phyloP scores from a whole-genome alignment of 139 green algal species.

The Chlamydomonas asymmetrica region DNA sequence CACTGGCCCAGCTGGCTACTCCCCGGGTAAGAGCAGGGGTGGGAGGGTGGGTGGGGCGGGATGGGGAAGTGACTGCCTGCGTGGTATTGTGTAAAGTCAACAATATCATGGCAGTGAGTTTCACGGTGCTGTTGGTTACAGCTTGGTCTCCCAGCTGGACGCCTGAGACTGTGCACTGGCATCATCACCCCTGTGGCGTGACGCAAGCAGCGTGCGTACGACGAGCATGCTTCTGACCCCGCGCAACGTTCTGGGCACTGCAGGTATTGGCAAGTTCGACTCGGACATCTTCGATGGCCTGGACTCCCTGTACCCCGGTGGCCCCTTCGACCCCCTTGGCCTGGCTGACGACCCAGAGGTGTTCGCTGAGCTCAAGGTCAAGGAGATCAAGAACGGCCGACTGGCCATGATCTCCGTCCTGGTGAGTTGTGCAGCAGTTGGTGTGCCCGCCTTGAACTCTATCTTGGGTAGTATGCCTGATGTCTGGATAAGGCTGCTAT shows the following conservation, averaged over 20 bases:
- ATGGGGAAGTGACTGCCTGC: too few relatives aligned
- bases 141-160: too few relatives aligned
- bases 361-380: conserved; percentile 93
- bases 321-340: conserved; percentile 95
- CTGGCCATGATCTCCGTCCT: conserved; percentile 91
- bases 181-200: too few relatives aligned
- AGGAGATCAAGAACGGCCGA: conserved; percentile 98
- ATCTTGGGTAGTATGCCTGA: too few relatives aligned
- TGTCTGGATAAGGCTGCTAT: too few relatives aligned
- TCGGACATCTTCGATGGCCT: conserved; percentile 80
- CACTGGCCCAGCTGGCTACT: conserved; percentile 86
- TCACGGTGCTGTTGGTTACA: too few relatives aligned
- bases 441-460: too few relatives aligned
- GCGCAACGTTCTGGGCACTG: background rate
- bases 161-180: too few relatives aligned
- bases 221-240: background rate
- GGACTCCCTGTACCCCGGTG: conserved; percentile 93
- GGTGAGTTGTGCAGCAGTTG: conserved; percentile 45
- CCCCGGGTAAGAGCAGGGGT: conserved; percentile 59
- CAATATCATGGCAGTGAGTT: too few relatives aligned
- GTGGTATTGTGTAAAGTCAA: too few relatives aligned
- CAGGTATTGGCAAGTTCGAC: conserved; percentile 92
- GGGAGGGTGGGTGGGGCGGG: too few relatives aligned
- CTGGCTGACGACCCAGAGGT: conserved; percentile 91
- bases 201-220: too few relatives aligned